Conservation (phyloP, 192 early-diverging fungal genomes). For the Umbelopsis vinacea region DNA sequence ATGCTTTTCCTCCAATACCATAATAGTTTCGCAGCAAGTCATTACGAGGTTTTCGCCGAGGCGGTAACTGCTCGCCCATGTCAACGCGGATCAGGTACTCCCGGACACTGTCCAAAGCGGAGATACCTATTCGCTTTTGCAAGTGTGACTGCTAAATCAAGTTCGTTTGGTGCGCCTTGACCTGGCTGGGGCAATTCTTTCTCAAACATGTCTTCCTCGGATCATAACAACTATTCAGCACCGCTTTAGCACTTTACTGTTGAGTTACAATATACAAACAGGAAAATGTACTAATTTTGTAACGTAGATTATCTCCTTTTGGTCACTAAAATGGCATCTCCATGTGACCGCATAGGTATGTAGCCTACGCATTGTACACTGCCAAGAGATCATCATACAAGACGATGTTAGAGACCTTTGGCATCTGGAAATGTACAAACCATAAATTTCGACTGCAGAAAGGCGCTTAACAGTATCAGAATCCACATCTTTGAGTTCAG, state of each 20-base stretch:
- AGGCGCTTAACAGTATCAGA: background rate
- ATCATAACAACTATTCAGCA: too few species aligned
- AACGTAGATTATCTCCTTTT: background rate
- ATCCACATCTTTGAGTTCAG: background rate
- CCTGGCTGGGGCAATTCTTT: background rate
- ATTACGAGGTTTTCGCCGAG: conserved; percentile 26
- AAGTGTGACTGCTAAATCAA: background rate
- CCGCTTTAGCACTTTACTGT: background rate
- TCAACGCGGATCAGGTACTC: background rate
- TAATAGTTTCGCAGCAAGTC: conserved; percentile 62
- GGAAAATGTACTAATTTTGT: background rate
- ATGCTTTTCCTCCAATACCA: conserved; percentile 40
- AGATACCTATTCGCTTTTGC: background rate
- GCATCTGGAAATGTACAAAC: background rate
- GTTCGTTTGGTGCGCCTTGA: too few species aligned
- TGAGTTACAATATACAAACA: background rate
- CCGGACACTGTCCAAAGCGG: background rate
- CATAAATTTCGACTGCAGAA: background rate
- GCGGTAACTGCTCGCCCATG: conserved; percentile 13
- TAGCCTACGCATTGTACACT: background rate
- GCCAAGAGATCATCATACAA: background rate
- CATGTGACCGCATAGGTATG: background rate
- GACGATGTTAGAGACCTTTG: background rate
- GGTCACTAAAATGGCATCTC: background rate
- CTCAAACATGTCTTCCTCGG: too few species aligned